Evolutionary conservation across 805 yeast genomes (phyloP), one percentile per base, ranked within the genome.

Genomic region (Maudiozyma pseudohumilis): DNA sequence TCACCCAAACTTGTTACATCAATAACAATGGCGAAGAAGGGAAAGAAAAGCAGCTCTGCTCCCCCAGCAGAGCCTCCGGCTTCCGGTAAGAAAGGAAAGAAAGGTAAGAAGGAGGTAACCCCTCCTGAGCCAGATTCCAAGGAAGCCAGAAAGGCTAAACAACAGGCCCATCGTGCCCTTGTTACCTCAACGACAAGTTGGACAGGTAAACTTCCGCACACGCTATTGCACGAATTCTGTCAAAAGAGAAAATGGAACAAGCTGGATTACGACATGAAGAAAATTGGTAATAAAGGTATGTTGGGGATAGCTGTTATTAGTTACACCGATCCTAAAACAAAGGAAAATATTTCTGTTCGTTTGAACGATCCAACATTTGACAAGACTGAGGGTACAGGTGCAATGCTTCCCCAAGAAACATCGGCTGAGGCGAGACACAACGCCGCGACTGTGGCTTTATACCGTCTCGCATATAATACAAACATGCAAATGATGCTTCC

Each of bases 171-270:
- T 44, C 53, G 77, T 46, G 56, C 71, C 21, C 60, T 69, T n/a
- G 81, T 77, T 0, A 70, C 82, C 0, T 78, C 81, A 12, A 72
- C 80, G 26, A 64, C 77, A 32, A 85, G 89, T 21, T 87, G 96
- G 96, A 87, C 96, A 0, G 98, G 98, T 1, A 89, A 89, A 50
- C 65, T 89, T 12, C 97, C 98, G 0, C 86, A 83, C 2, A 77
- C 92, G 0, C 60, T 89, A 13, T 68, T 89, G 4, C 85, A 85
- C 51, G 98, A 89, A 52, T 80, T 77, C 45, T 82, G 92, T 44
- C 96, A 85, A 56, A 82, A 80, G 55, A 76, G 73, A 41, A 85
- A 86, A 59, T 89, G 98, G 98, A 80, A 78, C 41, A 80, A 79
- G 46, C 94, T 85, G 3, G 77, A 72, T 17, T 84, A 85, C 47